phyloP scores from a whole-genome alignment of 1,284 basidiomycete species.

The Irpex rosettiformis region DNA sequence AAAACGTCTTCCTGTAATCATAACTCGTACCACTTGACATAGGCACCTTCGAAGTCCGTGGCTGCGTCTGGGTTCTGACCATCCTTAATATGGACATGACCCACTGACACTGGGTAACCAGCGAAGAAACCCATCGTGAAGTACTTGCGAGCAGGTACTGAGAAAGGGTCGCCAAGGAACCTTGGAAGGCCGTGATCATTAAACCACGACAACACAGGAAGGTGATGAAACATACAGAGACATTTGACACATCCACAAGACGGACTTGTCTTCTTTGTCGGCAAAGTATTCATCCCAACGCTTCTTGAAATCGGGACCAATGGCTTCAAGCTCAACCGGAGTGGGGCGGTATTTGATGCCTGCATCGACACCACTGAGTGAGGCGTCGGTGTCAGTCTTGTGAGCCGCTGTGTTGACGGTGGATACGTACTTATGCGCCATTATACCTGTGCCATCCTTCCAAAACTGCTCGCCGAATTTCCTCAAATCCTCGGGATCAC shows the following conservation, averaged over 20 bases:
- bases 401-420: not conserved
- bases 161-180: slow-evolving; percentile 25
- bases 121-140: slow-evolving; percentile 31
- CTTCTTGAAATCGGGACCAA: slow-evolving; percentile 41
- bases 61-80: slow-evolving; percentile 16
- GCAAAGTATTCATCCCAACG: slow-evolving; percentile 42
- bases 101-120: slow-evolving; percentile 19
- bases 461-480: slow-evolving; percentile 38
- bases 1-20: too few species aligned
- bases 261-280: slow-evolving; percentile 45
- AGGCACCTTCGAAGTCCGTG: slow-evolving; percentile 22
- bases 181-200: slow-evolving; percentile 14
- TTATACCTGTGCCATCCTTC: slow-evolving; percentile 40
- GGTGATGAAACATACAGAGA: slow-evolving; percentile 26
- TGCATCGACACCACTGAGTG: slow-evolving; percentile 37
- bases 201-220: too few species aligned
- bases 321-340: slow-evolving; percentile 36
- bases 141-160: slow-evolving; percentile 27
- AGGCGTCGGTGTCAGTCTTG: not conserved
- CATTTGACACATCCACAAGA: slow-evolving; percentile 33
- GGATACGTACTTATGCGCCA: slow-evolving; percentile 43
- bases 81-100: slow-evolving; percentile 21
- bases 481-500: slow-evolving; percentile 30
- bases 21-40: slow-evolving; percentile 21
- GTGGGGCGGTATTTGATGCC: slow-evolving; percentile 48